Evolutionary conservation across 2,329 filamentous ascomycete genomes (phyloP).

Genomic region (Kalaharituber pfeilii): DNA sequence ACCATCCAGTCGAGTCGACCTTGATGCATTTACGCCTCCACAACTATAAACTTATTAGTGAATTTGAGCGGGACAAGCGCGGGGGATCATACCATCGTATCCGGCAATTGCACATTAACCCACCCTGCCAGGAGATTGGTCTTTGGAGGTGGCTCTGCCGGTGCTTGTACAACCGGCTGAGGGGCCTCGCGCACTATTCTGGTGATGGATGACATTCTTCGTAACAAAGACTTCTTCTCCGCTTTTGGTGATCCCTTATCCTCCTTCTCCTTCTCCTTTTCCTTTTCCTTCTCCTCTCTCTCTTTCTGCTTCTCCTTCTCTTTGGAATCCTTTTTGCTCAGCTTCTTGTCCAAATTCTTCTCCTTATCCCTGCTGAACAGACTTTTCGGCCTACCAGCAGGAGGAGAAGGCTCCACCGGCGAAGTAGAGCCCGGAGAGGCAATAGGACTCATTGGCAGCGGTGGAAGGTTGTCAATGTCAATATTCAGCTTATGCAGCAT

Average conservation of each 20-base stretch:
- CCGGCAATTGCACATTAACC: constrained; percentile 92
- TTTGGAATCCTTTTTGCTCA: not conserved
- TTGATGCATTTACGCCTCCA: constrained; percentile 90
- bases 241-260: not conserved
- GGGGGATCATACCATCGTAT: constrained; percentile 47
- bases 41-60: constrained; percentile 32
- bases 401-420: not conserved
- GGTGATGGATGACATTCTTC: constrained; percentile 23
- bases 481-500: not conserved
- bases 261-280: not conserved
- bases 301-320: not conserved
- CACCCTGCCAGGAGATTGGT: constrained; percentile 20
- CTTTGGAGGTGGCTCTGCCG: constrained; percentile 49
- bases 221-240: constrained; percentile 9
- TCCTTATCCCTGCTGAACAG: not conserved
- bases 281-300: not conserved
- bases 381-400: not conserved
- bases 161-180: constrained; percentile 31
- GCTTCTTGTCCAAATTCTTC: not conserved
- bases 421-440: not conserved
- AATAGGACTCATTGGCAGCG: not conserved
- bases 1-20: constrained; percentile 65
- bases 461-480: not conserved
- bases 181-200: constrained; percentile 34
- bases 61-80: constrained; percentile 10